Conservation (phyloP, 148 eudicot species). For the Camellia lanceoleosa region DNA sequence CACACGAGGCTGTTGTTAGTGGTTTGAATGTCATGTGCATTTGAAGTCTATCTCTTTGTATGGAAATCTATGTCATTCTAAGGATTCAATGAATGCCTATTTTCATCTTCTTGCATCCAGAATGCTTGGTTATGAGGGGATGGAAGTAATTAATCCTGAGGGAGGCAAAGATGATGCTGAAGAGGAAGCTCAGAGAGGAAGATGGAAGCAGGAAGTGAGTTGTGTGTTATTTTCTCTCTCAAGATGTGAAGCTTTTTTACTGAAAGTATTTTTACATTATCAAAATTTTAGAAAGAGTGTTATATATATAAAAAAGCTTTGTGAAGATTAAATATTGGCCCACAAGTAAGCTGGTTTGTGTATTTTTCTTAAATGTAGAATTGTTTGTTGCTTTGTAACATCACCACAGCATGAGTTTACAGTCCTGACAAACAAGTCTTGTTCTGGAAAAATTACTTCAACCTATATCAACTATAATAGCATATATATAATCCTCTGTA, state of each 20-base stretch:
- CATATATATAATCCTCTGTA: not conserved
- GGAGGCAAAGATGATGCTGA: constrained; percentile 92
- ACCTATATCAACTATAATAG: not conserved
- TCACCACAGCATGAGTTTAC: not conserved
- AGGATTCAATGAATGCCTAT: not conserved
- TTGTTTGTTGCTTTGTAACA: not conserved
- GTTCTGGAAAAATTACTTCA: not conserved
- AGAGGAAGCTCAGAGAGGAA: constrained; percentile 87
- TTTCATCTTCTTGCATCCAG: constrained; percentile 29
- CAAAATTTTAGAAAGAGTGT: not conserved
- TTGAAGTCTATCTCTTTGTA: not conserved
- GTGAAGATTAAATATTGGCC: not conserved
- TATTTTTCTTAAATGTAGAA: not conserved
- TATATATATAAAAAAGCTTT: not conserved
- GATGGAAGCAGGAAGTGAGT: constrained; percentile 89
- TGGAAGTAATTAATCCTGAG: constrained; percentile 95
- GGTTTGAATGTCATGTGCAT: not conserved
- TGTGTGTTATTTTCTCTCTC: not conserved
- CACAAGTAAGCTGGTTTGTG: not conserved
- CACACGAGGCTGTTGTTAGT: not conserved
- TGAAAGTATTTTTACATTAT: not conserved
- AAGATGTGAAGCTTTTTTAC: not conserved
- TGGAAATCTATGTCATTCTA: not conserved
- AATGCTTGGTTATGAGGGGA: constrained; percentile 72
- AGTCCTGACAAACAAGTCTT: not conserved